Evolutionary conservation across 495 filamentous ascomycete species (phyloP).

Genomic region (Aspergillus ostianus): DNA sequence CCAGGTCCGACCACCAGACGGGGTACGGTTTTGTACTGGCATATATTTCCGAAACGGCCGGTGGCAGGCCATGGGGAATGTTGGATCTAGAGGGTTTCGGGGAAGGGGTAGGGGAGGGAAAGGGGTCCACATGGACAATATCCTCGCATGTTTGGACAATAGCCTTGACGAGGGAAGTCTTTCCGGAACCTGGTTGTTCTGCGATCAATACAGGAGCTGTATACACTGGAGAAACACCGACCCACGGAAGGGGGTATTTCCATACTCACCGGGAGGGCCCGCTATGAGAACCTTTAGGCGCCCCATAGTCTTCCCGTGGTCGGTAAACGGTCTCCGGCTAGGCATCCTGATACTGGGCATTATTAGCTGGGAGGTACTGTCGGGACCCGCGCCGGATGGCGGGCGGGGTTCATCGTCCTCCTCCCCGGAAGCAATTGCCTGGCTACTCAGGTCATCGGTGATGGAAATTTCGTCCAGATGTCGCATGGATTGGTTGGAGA

Average conservation of each 20-base stretch:
- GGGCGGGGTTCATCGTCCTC: slow-evolving; percentile 36
- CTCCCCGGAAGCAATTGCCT: slow-evolving; percentile 49
- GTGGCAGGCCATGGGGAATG: slow-evolving; percentile 26
- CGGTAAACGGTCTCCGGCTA: slow-evolving; percentile 87
- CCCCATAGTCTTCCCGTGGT: slow-evolving; percentile 78
- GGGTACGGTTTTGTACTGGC: slow-evolving; percentile 94
- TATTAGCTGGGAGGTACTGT: slow-evolving; percentile 78
- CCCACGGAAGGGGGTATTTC: not conserved
- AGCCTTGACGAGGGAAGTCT: slow-evolving; percentile 88
- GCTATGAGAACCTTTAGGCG: slow-evolving; percentile 85
- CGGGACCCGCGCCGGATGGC: slow-evolving; percentile 27
- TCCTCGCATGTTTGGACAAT: slow-evolving; percentile 94
- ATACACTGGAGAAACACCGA: not conserved
- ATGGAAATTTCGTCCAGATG: slow-evolving; percentile 52
- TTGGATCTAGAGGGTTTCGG: slow-evolving; percentile 28
- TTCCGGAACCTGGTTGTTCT: slow-evolving; percentile 58
- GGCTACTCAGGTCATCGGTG: slow-evolving; percentile 48
- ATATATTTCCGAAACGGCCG: slow-evolving; percentile 72
- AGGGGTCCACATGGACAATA: slow-evolving; percentile 91
- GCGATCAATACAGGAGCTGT: slow-evolving; percentile 5
- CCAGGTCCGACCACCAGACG: slow-evolving; percentile 89
- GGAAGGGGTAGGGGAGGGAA: slow-evolving; percentile 44
- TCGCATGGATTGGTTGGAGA: slow-evolving; percentile 47
- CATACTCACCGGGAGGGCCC: slow-evolving; percentile 69
- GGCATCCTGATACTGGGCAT: slow-evolving; percentile 99